Percentiles rank a stretch among this genome's conserved stretches.
Evolutionary conservation across 495 filamentous ascomycete genomes (phyloP).

Genomic region (Aspergillus sclerotiicarbonarius): DNA sequence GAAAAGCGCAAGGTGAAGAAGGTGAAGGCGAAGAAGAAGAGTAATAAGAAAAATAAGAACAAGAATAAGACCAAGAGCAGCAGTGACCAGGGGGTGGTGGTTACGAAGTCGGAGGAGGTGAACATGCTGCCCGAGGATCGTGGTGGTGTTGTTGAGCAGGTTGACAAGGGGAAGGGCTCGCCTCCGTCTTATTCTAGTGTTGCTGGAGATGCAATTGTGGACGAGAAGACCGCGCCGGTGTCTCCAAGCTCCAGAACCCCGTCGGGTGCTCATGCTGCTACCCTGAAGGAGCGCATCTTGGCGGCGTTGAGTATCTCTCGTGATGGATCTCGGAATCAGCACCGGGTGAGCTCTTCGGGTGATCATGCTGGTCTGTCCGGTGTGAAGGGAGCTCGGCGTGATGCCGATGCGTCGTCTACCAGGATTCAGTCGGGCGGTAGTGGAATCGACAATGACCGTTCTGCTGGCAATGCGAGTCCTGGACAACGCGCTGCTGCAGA

Average conservation of each 20-base stretch:
- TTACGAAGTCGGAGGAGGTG: neutral
- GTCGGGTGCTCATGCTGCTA: neutral
- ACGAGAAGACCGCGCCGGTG: neutral
- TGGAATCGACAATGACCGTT: neutral
- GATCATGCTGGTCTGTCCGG: neutral
- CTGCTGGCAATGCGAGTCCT: neutral
- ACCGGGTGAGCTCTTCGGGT: no score
- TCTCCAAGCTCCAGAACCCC: neutral
- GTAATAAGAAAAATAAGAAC: slow-evolving; percentile 19
- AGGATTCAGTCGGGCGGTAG: neutral
- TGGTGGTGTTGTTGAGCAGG: neutral
- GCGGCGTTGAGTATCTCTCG: neutral
- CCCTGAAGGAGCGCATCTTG: neutral
- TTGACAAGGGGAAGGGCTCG: neutral
- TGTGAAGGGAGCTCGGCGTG: neutral
- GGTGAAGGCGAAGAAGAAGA: slow-evolving; percentile 13
- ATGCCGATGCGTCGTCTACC: neutral
- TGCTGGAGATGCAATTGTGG: neutral
- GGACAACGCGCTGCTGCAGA: neutral
- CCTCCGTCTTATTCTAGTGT: neutral
- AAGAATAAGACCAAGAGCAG: slow-evolving; percentile 11
- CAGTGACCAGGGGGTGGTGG: neutral
- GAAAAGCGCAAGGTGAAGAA: slow-evolving; percentile 14
- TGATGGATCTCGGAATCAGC: neutral
- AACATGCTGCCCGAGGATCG: neutral